Percentiles rank a stretch among this genome's conserved stretches.
Conservation (phyloP, 306 rosid genomes). For the Notholithocarpus densiflorus region DNA sequence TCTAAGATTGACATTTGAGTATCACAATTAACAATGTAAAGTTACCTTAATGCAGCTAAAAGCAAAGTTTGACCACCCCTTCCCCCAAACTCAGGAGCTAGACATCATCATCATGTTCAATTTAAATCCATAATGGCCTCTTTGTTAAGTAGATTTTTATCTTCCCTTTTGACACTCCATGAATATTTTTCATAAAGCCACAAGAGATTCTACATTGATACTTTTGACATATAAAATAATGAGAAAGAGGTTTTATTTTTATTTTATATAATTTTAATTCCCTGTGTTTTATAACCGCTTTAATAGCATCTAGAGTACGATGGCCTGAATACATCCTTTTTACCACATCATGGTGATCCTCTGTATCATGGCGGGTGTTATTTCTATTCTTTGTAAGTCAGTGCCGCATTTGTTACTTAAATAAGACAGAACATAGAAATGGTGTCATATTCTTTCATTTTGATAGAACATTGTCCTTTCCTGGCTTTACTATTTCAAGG, state of each 20-base stretch:
- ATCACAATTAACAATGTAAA: too few species aligned
- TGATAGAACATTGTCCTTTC: not conserved
- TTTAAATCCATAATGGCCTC: too few species aligned
- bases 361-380: not conserved
- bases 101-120: too few species aligned
- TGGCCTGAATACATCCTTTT: not conserved
- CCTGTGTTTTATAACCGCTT: not conserved
- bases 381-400: not conserved
- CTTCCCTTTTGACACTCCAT: not conserved
- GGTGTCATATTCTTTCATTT: not conserved
- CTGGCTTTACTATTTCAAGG: not conserved
- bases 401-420: too few species aligned
- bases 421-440: too few species aligned
- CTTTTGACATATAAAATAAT: not conserved
- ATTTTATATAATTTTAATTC: not conserved
- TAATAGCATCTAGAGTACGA: not conserved
- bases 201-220: not conserved
- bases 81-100: too few species aligned
- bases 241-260: not conserved
- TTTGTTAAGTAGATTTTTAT: not conserved
- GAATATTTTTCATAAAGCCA: not conserved
- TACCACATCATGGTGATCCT: not conserved
- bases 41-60: too few species aligned
- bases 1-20: not conserved
- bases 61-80: too few species aligned